Base-by-base conservation (phyloP, 805 yeast genomes). In the Kuraishia molischiana region DNA sequence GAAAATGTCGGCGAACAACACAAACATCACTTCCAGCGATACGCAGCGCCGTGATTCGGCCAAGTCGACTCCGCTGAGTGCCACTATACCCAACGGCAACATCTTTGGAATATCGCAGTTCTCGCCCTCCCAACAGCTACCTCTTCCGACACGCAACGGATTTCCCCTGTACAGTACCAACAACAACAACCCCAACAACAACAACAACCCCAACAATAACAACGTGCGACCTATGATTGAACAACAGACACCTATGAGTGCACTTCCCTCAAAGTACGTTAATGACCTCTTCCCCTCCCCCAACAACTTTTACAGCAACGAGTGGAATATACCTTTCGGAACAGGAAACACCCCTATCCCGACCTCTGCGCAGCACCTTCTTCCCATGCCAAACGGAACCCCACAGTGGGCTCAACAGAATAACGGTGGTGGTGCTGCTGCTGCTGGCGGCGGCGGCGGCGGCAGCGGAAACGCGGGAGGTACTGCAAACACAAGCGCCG, bases 221-320 rank as follows among this genome's bases (percentile, higher is more conserved):
- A 31, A 29, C 17, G 9, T 29, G 11, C 32, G 22, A 17, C 19
- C 34, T 5, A 38, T 39, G 18, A 39, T 19, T 13, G 75, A 79
- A 10, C 86, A 79, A 29, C 86, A 80, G 42, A 77, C 87, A 0
- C 85, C 89, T 3, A 56, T 81, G 11, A 64, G 77, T 3, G 80
- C 81, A 5, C 59, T 84, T 19, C 89, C 94, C 2, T 74, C 84
- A 2, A 66, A 82, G 37, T 84, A 77, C 48, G 75, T 82, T 31
- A 70, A 70, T 41, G 94, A 84, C 48, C 63, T 80, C 52, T 76
- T 85, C 49, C 89, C 87, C 22, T 81, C 90, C 4, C 95, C 95
- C 0, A 72, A 78, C n/a, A 81, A 74, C 44, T 77, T 78, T 46
- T 84, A 81, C 48, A 72, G 77, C 5, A 67, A 74, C 38, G 79